Evolutionary conservation across 441 rosid species (phyloP).

Genomic region (Hura crepitans): DNA sequence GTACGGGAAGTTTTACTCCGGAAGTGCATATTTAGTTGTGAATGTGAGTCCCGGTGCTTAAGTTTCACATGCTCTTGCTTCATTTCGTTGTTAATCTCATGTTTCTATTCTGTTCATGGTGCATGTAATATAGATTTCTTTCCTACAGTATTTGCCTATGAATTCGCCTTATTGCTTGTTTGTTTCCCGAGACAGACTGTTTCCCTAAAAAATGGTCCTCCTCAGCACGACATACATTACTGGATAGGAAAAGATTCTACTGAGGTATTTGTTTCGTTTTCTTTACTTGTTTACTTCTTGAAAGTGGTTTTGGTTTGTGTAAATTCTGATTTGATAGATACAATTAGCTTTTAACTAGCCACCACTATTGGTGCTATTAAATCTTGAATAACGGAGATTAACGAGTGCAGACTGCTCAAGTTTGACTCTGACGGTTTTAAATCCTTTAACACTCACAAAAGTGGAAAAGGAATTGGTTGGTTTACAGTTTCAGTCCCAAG

Average conservation of each 20-base stretch:
- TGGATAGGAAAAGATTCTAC: constrained; percentile 74
- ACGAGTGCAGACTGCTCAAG: background rate
- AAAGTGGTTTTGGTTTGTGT: background rate
- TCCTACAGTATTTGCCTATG: background rate
- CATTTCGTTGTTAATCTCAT: background rate
- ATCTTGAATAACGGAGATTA: background rate
- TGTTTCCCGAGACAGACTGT: constrained; percentile 43
- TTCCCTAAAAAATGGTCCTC: constrained; percentile 46
- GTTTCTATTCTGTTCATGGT: too few species aligned
- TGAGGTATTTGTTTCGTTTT: constrained; percentile 37
- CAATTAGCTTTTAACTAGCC: background rate
- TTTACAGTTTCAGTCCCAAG: constrained; percentile 7
- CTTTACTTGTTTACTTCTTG: background rate
- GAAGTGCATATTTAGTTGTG: constrained; percentile 60
- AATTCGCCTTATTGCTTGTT: background rate
- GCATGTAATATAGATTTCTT: background rate
- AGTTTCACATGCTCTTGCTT: background rate
- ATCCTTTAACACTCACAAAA: background rate
- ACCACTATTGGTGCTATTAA: constrained; percentile 1
- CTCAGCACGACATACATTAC: constrained; percentile 67
- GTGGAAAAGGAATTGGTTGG: background rate
- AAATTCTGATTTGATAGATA: background rate
- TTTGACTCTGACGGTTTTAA: background rate
- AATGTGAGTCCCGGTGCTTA: constrained; percentile 40
- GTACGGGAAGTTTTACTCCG: constrained; percentile 66